These are phyloP conservation scores for Trichoderma guizhouense DNA, from an alignment of 2,329 filamentous ascomycete genomes.

Conservation along the genomic window DNA sequence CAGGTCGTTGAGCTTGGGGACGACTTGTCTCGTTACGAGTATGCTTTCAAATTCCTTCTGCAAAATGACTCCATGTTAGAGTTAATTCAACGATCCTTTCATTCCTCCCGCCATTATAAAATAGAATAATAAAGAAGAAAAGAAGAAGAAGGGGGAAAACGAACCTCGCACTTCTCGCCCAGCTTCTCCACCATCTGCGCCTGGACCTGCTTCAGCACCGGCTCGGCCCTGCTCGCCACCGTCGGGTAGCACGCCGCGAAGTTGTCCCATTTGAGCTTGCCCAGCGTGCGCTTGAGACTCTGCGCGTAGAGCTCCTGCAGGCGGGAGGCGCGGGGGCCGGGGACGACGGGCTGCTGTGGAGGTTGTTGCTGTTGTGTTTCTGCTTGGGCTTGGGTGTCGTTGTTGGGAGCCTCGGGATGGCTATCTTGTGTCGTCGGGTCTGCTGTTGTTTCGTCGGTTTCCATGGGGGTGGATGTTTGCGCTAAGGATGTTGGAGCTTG, in stretches of 20 bases:
- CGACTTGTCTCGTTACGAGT: constrained; percentile 48
- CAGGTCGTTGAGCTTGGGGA: constrained; percentile 57
- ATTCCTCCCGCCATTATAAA: no score
- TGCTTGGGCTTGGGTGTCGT: not conserved
- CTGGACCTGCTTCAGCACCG: constrained; percentile 53
- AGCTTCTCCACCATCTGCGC: constrained; percentile 56
- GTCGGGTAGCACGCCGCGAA: constrained; percentile 61
- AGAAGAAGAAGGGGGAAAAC: not conserved
- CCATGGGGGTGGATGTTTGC: constrained; percentile 1
- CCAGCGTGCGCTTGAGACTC: constrained; percentile 52
- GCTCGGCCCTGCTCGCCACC: constrained; percentile 49
- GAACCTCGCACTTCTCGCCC: constrained; percentile 49
- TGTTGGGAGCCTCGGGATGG: not conserved
- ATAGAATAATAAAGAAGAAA: no score
- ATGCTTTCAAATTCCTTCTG: constrained; percentile 58
- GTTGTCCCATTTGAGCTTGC: constrained; percentile 53
- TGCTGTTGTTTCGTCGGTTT: not conserved
- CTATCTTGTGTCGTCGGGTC: not conserved
- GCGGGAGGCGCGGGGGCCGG: constrained; percentile 55
- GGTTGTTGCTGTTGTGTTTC: constrained; percentile 26
- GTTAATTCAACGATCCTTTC: no score
- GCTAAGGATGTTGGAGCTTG: not conserved
- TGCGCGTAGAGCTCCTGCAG: constrained; percentile 53
- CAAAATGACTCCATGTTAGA: no score
- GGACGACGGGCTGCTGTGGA: constrained; percentile 38